phyloP scores from a whole-genome alignment of 805 yeast genomes.

The Spathaspora arborariae region DNA sequence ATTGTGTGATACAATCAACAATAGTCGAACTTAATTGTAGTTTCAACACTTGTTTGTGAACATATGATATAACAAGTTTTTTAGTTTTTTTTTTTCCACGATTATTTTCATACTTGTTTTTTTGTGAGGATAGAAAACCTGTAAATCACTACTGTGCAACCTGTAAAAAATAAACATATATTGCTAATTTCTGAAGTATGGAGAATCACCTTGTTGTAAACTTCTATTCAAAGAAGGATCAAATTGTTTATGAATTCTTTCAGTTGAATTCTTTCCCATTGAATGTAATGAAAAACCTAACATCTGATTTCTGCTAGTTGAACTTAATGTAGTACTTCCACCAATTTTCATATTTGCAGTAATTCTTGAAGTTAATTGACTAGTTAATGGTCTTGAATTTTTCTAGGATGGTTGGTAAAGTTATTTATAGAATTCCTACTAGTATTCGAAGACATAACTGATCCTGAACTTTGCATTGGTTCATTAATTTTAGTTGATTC shows the following conservation, averaged over 20 bases:
- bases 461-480: background rate
- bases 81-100: background rate
- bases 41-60: background rate
- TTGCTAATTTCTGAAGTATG: constrained; percentile 5
- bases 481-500: constrained; percentile 8
- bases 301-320: background rate
- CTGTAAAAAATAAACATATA: background rate
- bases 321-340: background rate
- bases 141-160: background rate
- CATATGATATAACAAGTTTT: background rate
- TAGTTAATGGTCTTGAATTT: constrained; percentile 2
- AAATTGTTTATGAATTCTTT: background rate
- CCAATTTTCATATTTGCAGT: constrained; percentile 9
- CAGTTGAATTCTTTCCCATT: background rate
- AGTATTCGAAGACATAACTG: background rate
- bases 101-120: background rate
- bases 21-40: background rate
- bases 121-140: background rate
- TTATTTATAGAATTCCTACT: background rate
- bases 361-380: constrained; percentile 8
- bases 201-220: constrained; percentile 1
- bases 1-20: background rate
- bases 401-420: background rate
- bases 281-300: background rate
- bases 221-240: constrained; percentile 2